phyloP scores from a whole-genome alignment of 805 yeast genomes.

The Kuraishia borneana region DNA sequence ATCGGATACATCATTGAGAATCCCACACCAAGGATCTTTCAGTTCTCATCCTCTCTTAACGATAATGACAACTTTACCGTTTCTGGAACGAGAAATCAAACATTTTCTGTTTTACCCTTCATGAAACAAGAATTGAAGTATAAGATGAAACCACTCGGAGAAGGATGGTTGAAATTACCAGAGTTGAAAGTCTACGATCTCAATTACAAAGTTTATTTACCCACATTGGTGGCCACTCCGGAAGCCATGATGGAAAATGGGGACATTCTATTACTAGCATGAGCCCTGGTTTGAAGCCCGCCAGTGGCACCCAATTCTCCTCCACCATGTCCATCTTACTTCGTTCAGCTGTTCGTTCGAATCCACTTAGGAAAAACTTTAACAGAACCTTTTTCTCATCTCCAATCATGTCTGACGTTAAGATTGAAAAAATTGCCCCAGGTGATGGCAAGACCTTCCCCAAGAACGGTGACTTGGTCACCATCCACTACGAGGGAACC shows the following conservation, averaged over 20 bases:
- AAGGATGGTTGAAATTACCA: conserved; percentile 36
- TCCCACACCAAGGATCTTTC: conserved; percentile 61
- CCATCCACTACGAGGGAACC: conserved; percentile 94
- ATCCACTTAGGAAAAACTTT: not conserved
- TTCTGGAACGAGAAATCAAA: conserved; percentile 18
- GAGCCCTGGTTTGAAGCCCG: not conserved
- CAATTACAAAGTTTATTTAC: conserved; percentile 52
- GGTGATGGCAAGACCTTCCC: conserved; percentile 90
- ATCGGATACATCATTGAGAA: conserved; percentile 54
- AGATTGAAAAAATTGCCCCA: conserved; percentile 14
- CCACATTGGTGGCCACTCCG: conserved; percentile 31
- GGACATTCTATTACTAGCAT: conserved; percentile 1
- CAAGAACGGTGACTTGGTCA: conserved; percentile 73
- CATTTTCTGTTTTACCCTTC: conserved; percentile 51
- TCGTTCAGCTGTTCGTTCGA: not conserved
- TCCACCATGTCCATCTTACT: too few species aligned
- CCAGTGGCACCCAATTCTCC: not conserved
- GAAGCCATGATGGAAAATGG: conserved; percentile 16
- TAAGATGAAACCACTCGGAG: conserved; percentile 10
- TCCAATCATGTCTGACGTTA: conserved; percentile 5
- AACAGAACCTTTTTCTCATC: conserved; percentile 5
- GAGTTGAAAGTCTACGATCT: conserved; percentile 56
- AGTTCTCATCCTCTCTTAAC: conserved; percentile 27
- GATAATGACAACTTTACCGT: conserved; percentile 13
- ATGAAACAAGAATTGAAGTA: conserved; percentile 34